Conservation (phyloP, 371 early-diverging fungal species). For the Mortierella sp. region DNA sequence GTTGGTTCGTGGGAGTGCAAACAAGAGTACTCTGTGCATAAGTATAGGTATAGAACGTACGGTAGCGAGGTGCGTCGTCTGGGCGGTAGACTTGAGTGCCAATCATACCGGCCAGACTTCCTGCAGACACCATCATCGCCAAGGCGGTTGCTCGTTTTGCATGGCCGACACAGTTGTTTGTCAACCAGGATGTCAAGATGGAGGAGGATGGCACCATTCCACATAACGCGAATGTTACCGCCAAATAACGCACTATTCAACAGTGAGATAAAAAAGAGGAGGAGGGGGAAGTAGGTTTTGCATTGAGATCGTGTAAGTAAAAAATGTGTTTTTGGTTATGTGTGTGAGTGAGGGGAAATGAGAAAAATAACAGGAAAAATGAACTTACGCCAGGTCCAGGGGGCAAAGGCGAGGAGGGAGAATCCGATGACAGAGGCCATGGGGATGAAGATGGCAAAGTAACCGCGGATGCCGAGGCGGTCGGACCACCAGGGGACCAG, state of each 20-base stretch:
- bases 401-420: slow-evolving; percentile 27
- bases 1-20: not conserved
- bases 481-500: slow-evolving; percentile 50
- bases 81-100: slow-evolving; percentile 76
- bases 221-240: slow-evolving; percentile 22
- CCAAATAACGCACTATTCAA: slow-evolving; percentile 30
- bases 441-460: slow-evolving; percentile 35
- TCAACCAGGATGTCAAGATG: slow-evolving; percentile 56
- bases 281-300: not conserved
- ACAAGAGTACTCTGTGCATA: too few species aligned
- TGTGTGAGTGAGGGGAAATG: not conserved
- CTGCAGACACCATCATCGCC: slow-evolving; percentile 70
- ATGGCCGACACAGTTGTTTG: slow-evolving; percentile 71
- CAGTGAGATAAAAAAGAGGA: not conserved
- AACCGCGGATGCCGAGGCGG: slow-evolving; percentile 34
- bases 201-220: slow-evolving; percentile 31
- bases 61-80: slow-evolving; percentile 68
- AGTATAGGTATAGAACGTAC: slow-evolving; percentile 14
- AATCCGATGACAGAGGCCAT: slow-evolving; percentile 31
- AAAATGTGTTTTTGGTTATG: not conserved
- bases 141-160: slow-evolving; percentile 70
- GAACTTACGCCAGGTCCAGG: slow-evolving; percentile 28
- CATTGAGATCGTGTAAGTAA: too few species aligned
- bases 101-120: slow-evolving; percentile 65
- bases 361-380: not conserved